Percentiles rank a stretch among this genome's conserved stretches.
Conservation (phyloP, 2,329 filamentous ascomycete genomes). For the Aspergillus fumigatiaffinis region DNA sequence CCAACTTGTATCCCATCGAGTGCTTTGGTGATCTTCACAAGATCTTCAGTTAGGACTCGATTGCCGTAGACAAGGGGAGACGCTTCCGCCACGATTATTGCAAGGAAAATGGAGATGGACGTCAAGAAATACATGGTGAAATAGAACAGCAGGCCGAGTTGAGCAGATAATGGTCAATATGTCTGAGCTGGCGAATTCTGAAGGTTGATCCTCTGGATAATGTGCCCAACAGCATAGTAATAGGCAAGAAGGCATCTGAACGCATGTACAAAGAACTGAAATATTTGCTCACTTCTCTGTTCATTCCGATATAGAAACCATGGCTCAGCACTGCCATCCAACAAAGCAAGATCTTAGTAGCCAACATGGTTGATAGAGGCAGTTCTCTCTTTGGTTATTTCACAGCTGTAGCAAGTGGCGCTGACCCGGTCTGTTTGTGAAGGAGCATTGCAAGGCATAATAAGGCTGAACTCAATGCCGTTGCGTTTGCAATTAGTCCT, state of each 20-base stretch:
- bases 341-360: constrained; percentile 15
- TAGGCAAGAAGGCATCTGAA: neutral
- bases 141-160: neutral
- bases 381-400: neutral
- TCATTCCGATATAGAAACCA: neutral
- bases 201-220: neutral
- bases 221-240: neutral
- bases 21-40: neutral
- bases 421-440: neutral
- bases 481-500: too few relatives aligned
- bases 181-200: neutral
- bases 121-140: neutral
- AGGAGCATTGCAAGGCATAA: neutral
- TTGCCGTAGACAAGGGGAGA: neutral
- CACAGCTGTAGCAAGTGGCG: neutral
- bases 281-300: constrained; percentile 4
- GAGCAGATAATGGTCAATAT: neutral
- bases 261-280: neutral
- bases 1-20: constrained; percentile 8
- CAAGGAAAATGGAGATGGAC: neutral
- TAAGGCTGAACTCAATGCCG: neutral
- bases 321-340: constrained; percentile 19
- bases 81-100: neutral
- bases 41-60: neutral
- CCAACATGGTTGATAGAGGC: neutral